Base-by-base conservation (phyloP, 2,329 filamentous ascomycete species). In the Colletotrichum sp. region DNA sequence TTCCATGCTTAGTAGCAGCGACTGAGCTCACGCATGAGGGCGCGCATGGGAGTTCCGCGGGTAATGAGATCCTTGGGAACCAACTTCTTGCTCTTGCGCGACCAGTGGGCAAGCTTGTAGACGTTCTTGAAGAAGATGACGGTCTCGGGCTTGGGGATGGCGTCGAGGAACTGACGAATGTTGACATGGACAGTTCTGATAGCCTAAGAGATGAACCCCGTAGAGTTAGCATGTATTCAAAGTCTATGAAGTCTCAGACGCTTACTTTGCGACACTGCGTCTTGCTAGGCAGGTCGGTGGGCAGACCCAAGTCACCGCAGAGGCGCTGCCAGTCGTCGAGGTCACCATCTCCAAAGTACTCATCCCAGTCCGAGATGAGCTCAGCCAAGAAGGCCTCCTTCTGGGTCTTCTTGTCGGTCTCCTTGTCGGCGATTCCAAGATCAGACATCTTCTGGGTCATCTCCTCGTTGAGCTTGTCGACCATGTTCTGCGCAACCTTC, bases 131-230 rank as follows among this genome's bases (percentile, higher is more conserved):
- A 89, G 36, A 79, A 81, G 1, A 18, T 75, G 4, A 87, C 82
- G 0, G 64, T 71, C 1, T 75, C 61, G 1, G 80, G 82, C 15
- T 73, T 77, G 7, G 79, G 71, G 28, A 84, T 70, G 12, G 83
- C 85, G 1, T 81, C 77, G 8, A 91, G 79, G 72, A 91, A 87
- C 79, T 91, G 89, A 32, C 75, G 76, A 48, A 90, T 90, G 74
- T 90, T 90, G 73, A 90, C 83, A 79, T 86, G 85, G 6, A 89
- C 81, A 0, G 64, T 77, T n/a, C 78, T 79, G 3, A 90, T 80
- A 5, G 83, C 86, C 88, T 90, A 12, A 16, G 15, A 55, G 24
- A 12, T 3, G 18, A 26, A 7, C 12, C 32, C 36, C 72, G n/a
- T 72, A 55, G 28, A 36, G 5, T 6, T 9, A 70, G 34, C 55